These are phyloP conservation scores for Lichtheimia ramosa DNA, from an alignment of 371 early-diverging fungal genomes.

Conservation along the genomic window DNA sequence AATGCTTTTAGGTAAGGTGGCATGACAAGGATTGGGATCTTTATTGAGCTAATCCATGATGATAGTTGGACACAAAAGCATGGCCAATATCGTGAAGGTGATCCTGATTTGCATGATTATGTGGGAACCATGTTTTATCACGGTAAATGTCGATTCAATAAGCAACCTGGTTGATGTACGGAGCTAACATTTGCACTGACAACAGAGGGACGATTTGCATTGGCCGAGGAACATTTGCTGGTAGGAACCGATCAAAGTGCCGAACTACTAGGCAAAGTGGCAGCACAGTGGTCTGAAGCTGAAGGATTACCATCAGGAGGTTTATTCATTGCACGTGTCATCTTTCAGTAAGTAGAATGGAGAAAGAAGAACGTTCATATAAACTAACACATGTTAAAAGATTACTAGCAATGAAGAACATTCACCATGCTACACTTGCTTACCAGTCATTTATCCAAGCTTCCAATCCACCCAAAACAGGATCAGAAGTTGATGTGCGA, in stretches of 20 bases:
- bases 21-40: not conserved
- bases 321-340: constrained; percentile 75
- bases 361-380: not conserved
- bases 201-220: constrained; percentile 56
- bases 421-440: constrained; percentile 70
- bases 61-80: constrained; percentile 69
- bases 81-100: constrained; percentile 68
- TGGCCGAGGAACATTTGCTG: constrained; percentile 76
- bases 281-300: constrained; percentile 69
- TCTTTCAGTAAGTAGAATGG: constrained; percentile 63
- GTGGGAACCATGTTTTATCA: constrained; percentile 72
- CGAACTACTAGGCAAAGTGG: constrained; percentile 67
- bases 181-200: not conserved
- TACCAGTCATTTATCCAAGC: constrained; percentile 59
- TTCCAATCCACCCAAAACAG: constrained; percentile 27
- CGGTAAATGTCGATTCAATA: constrained; percentile 31
- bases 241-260: constrained; percentile 83
- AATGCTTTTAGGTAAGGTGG: constrained; percentile 43
- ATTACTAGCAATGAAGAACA: constrained; percentile 65
- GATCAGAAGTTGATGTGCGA: constrained; percentile 29
- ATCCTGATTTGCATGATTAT: constrained; percentile 83
- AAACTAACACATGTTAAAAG: constrained; percentile 5
- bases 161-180: no score
- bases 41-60: no score
- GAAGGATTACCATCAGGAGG: constrained; percentile 58